phyloP scores from a whole-genome alignment of 139 green algal genomes.

The Trebouxia sp. region DNA sequence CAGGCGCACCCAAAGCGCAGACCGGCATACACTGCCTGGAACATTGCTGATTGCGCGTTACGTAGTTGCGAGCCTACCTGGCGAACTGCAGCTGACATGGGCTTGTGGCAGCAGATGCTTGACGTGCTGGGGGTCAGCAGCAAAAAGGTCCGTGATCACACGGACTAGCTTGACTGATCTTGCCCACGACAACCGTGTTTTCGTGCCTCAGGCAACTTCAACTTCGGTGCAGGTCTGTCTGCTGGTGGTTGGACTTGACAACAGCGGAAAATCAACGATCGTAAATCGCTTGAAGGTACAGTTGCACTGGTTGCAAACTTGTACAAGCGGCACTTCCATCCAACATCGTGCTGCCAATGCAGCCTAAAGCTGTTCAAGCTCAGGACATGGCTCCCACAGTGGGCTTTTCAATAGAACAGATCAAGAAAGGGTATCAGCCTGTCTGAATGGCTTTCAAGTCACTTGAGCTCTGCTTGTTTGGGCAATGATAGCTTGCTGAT shows the following conservation, averaged over 20 bases:
- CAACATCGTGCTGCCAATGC: background rate
- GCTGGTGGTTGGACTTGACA: slow-evolving; percentile 81
- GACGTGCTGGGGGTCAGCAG: slow-evolving; percentile 36
- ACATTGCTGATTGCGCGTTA: too few species aligned
- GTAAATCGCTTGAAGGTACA: slow-evolving; percentile 68
- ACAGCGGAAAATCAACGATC: slow-evolving; percentile 82
- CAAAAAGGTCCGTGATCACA: slow-evolving; percentile 35
- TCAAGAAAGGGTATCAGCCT: slow-evolving; percentile 56
- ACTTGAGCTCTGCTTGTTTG: too few species aligned
- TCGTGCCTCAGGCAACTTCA: background rate
- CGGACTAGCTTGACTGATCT: background rate
- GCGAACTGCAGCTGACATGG: slow-evolving; percentile 26
- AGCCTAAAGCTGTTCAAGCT: slow-evolving; percentile 54
- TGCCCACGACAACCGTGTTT: background rate
- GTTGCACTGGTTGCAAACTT: background rate
- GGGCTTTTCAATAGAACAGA: slow-evolving; percentile 72
- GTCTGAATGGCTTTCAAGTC: background rate
- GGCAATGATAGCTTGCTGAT: too few species aligned
- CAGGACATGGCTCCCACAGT: slow-evolving; percentile 71
- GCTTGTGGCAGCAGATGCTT: slow-evolving; percentile 38
- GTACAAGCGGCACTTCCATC: too few species aligned
- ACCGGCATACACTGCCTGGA: too few species aligned
- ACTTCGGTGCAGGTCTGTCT: slow-evolving; percentile 64
- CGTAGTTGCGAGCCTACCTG: background rate
- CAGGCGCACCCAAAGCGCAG: too few species aligned